Evolutionary conservation across 23 red algal species (phyloP).

Genomic region (Cyanidiococcus yangmingshanensis): DNA sequence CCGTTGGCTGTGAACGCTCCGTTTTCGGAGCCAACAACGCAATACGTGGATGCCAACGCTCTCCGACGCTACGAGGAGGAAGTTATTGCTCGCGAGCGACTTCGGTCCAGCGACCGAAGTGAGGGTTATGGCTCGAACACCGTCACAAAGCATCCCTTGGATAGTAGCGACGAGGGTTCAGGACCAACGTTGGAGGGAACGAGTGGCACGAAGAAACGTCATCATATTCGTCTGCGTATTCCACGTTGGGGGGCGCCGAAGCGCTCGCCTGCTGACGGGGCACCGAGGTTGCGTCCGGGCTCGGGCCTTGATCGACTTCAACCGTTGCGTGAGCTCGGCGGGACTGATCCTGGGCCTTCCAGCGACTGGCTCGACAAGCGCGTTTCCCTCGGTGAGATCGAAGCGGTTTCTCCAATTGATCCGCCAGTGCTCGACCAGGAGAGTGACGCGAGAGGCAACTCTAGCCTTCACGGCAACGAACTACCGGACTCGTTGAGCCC

Average conservation of each 20-base stretch:
- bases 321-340: neutral
- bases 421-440: neutral
- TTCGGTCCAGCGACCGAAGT: neutral
- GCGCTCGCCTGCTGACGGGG: neutral
- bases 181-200: neutral
- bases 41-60: neutral
- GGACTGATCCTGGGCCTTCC: neutral
- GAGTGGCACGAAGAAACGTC: neutral
- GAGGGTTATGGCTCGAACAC: neutral
- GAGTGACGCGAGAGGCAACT: neutral
- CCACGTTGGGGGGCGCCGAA: neutral
- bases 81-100: neutral
- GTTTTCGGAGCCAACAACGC: neutral
- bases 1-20: neutral
- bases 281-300: neutral
- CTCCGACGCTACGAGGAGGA: neutral
- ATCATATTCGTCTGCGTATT: neutral
- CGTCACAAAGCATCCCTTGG: neutral
- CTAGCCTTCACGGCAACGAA: neutral
- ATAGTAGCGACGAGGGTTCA: neutral
- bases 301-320: neutral
- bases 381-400: neutral
- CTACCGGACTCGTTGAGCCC: neutral
- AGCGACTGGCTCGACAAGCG: neutral
- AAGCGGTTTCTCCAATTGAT: neutral